Evolutionary conservation across 768 basidiomycete species (phyloP).

Genomic region (Phlebiopsis flavidoalba): DNA sequence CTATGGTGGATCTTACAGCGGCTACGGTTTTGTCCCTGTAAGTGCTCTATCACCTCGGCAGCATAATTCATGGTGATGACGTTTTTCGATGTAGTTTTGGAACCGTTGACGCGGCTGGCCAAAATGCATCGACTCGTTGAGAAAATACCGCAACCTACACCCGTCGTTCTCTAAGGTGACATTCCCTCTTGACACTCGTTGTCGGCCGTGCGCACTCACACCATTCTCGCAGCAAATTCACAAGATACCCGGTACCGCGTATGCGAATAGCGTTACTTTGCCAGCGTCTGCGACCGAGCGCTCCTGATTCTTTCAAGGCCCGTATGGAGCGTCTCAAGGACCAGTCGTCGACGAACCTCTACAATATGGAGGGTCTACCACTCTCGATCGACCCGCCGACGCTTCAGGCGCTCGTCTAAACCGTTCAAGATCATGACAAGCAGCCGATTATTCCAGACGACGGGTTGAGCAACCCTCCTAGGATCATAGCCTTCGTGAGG

Average conservation of each 20-base stretch:
- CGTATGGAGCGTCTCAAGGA: conserved; percentile 76
- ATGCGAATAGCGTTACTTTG: conserved; percentile 30
- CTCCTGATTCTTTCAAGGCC: conserved; percentile 56
- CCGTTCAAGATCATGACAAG: conserved; percentile 19
- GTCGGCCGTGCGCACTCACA: not conserved
- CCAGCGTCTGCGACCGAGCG: conserved; percentile 12
- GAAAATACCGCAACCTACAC: conserved; percentile 72
- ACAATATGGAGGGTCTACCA: conserved; percentile 77
- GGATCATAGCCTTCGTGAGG: conserved; percentile 82
- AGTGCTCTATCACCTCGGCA: conserved; percentile 24
- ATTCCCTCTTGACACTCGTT: not conserved
- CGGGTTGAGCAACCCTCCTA: conserved; percentile 65
- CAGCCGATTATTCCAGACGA: too few relatives aligned
- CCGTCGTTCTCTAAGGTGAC: conserved; percentile 82
- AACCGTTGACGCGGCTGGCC: conserved; percentile 60
- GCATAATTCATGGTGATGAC: not conserved
- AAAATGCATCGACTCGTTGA: conserved; percentile 66
- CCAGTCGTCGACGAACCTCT: conserved; percentile 65
- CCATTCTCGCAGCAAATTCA: conserved; percentile 52
- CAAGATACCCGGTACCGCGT: conserved; percentile 75
- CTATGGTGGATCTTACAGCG: conserved; percentile 33
- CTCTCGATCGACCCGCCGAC: conserved; percentile 68
- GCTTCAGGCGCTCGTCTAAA: conserved; percentile 59
- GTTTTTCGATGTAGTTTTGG: conserved; percentile 48
- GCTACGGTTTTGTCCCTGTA: conserved; percentile 79